These are phyloP conservation scores for Leishmania major DNA, from an alignment of 208 protist species.

Conservation along the genomic window DNA sequence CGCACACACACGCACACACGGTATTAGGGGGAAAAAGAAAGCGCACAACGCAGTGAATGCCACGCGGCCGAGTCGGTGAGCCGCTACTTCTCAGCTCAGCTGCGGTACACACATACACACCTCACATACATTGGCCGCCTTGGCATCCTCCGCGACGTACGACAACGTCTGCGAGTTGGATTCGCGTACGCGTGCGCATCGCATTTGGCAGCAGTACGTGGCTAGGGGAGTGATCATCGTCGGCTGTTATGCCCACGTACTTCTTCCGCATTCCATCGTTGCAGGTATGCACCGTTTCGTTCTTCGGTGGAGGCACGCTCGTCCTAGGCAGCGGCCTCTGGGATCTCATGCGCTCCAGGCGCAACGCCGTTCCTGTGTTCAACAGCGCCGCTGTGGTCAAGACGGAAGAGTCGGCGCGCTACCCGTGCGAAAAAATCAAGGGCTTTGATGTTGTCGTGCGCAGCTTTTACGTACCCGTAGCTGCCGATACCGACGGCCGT, in stretches of 20 bases:
- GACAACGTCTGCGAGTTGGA: not conserved
- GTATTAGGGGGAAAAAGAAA: not conserved
- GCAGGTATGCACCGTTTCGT: constrained; percentile 4
- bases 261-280: constrained; percentile 27
- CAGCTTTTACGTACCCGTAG: constrained; percentile 66
- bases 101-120: not conserved
- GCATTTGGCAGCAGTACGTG: not conserved
- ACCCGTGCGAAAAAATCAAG: constrained; percentile 57
- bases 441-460: constrained; percentile 81
- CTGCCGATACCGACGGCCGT: not conserved
- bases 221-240: not conserved
- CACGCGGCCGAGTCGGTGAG: not conserved
- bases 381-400: constrained; percentile 35
- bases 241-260: constrained; percentile 23
- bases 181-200: not conserved
- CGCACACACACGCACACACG: not conserved
- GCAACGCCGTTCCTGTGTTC: constrained; percentile 52
- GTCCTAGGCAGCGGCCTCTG: constrained; percentile 21
- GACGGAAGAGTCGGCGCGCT: constrained; percentile 66
- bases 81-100: not conserved
- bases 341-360: constrained; percentile 22
- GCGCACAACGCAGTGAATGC: not conserved
- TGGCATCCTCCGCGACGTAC: not conserved
- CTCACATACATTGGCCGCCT: not conserved
- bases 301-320: constrained; percentile 21